Evolutionary conservation across 805 yeast genomes (phyloP).

Genomic region (Saccharomycopsis amapae): DNA sequence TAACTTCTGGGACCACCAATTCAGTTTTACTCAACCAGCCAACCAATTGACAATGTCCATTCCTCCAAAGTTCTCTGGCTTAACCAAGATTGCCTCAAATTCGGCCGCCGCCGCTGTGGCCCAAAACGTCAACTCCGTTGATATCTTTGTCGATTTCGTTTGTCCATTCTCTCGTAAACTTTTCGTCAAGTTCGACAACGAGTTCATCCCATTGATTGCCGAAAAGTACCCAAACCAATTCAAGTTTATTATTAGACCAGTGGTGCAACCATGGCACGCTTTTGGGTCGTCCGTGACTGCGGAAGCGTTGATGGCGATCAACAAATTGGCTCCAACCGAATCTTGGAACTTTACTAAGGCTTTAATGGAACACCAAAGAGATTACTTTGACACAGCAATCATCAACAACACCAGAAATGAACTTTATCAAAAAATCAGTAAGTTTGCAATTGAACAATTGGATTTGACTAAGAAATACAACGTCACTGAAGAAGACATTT

Average conservation of each 20-base stretch:
- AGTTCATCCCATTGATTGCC: slow-evolving; percentile 47
- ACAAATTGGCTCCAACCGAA: slow-evolving; percentile 43
- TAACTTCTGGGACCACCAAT: no score
- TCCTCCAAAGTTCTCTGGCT: slow-evolving; percentile 19
- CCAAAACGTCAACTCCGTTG: slow-evolving; percentile 33
- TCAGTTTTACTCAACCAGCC: neutral
- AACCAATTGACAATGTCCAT: slow-evolving; percentile 19
- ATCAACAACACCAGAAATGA: slow-evolving; percentile 47
- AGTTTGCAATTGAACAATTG: slow-evolving; percentile 35
- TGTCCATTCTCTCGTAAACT: slow-evolving; percentile 70
- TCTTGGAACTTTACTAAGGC: slow-evolving; percentile 53
- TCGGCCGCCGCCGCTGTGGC: neutral
- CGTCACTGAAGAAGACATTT: slow-evolving; percentile 29
- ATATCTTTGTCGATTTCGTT: slow-evolving; percentile 65
- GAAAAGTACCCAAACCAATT: slow-evolving; percentile 41
- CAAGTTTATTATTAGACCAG: slow-evolving; percentile 60
- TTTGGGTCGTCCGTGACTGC: slow-evolving; percentile 60
- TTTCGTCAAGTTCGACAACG: slow-evolving; percentile 46
- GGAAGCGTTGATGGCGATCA: slow-evolving; percentile 67
- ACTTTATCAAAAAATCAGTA: slow-evolving; percentile 46
- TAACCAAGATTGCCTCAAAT: slow-evolving; percentile 9
- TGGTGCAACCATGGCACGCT: slow-evolving; percentile 83
- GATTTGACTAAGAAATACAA: slow-evolving; percentile 30
- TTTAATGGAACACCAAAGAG: slow-evolving; percentile 47
- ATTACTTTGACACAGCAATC: slow-evolving; percentile 57